phyloP scores from a whole-genome alignment of 83 land plant genomes.

The Picea engelmannii region DNA sequence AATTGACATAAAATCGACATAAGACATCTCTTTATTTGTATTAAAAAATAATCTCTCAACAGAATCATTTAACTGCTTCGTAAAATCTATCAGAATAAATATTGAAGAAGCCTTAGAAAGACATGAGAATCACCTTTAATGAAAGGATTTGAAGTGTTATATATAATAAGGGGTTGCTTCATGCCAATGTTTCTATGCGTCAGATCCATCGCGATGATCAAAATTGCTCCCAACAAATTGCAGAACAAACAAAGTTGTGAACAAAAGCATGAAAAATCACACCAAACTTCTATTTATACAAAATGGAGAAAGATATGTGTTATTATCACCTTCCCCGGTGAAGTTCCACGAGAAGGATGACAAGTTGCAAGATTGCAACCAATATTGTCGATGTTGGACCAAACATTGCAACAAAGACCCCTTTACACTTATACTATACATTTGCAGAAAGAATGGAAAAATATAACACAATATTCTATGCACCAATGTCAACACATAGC shows the following conservation, averaged over 20 bases:
- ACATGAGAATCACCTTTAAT: slow-evolving; percentile 41
- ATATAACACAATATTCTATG: slow-evolving; percentile 71
- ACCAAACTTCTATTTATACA: too few species aligned
- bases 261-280: too few species aligned
- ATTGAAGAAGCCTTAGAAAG: neutral
- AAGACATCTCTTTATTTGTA: too few species aligned
- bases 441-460: slow-evolving; percentile 42
- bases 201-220: too few species aligned
- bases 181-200: too few species aligned
- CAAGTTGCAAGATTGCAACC: too few species aligned
- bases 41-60: too few species aligned
- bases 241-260: too few species aligned
- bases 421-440: slow-evolving; percentile 59
- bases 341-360: slow-evolving; percentile 37
- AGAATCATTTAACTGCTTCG: neutral
- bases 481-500: neutral
- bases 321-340: slow-evolving; percentile 56
- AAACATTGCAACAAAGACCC: slow-evolving; percentile 66
- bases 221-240: too few species aligned
- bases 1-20: too few species aligned
- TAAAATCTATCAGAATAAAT: slow-evolving; percentile 1
- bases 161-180: too few species aligned
- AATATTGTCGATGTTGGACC: slow-evolving; percentile 35
- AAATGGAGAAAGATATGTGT: too few species aligned
- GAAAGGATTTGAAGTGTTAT: slow-evolving; percentile 20